Evolutionary conservation across 1,284 basidiomycete genomes (phyloP), one percentile per base, ranked within the genome.

Genomic region (Entoloma clypeatum): DNA sequence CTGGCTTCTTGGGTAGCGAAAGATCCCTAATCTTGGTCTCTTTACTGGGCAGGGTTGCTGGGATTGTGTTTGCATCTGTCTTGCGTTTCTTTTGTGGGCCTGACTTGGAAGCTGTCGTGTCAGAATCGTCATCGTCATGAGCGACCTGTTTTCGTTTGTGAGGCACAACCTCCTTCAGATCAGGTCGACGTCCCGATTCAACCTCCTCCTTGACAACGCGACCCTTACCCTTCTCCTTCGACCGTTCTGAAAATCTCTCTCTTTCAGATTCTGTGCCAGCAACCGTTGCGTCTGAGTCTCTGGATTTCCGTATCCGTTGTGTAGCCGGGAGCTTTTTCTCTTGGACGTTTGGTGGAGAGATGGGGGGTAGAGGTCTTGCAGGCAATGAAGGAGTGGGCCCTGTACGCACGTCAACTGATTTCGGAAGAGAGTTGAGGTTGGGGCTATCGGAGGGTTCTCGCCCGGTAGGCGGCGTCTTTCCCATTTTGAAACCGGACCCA

Each of bases 81-180:
- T 59, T 74, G 29, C 70, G 63, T 44, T 62, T 64, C 51, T 74
- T 74, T n/a, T 58, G 49, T 7, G 45, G 45, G 7, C 53, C 38
- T 21, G 41, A 34, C n/a, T 45, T 35, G 14, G 52, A 50, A 18
- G 47, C 36, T 14, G 53, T 36, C 14, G 50, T 52, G 10, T 63
- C 60, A 5, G 47, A 52, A 17, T 53, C 50, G 24, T 56, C 59
- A 14, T 39, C 28, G 23, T 64, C 63, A 21, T 51, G 56, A 4
- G 39, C 29, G 2, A 41, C 42, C 24, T 58, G 57, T 48, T 68
- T 72, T 16, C 69, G 62, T 45, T 72, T 72, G 41, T 60, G 39
- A 1, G 50, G 39, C 24, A 41, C 36, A 16, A 41, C 30, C 17
- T 60, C 52, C 37, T 52, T 39, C 28, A 30, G 38, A 21, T 49